A percentile compares a stretch with the other conserved stretches of the same genome.
phyloP scores from a whole-genome alignment of 441 rosid genomes.

The Syzygium malaccense region DNA sequence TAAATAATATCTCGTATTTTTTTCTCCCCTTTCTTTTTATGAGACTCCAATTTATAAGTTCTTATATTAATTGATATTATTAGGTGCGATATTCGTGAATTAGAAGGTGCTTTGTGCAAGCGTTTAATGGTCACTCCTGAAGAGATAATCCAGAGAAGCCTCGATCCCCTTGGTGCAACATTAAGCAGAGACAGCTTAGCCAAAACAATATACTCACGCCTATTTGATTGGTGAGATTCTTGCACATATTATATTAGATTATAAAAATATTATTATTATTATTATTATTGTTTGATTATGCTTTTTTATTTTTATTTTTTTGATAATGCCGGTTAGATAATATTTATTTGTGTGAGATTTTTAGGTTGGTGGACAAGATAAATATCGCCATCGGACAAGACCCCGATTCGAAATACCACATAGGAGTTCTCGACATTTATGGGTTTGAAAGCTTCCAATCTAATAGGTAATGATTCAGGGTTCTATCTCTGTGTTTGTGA shows the following conservation, averaged over 20 bases:
- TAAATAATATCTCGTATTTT: background rate
- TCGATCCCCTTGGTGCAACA: constrained; percentile 68
- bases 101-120: constrained; percentile 76
- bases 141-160: constrained; percentile 81
- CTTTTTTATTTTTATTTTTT: background rate
- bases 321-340: background rate
- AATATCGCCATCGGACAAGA: constrained; percentile 91
- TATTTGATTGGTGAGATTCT: constrained; percentile 71
- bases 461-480: constrained; percentile 56
- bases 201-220: constrained; percentile 77
- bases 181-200: constrained; percentile 90
- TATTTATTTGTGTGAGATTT: background rate
- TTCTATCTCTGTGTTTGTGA: too few relatives aligned
- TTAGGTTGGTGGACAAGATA: constrained; percentile 90
- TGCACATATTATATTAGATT: background rate
- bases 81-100: constrained; percentile 67
- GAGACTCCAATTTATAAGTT: background rate
- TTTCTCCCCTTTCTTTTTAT: background rate
- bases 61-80: background rate
- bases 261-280: background rate
- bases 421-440: constrained; percentile 95
- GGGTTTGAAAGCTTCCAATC: constrained; percentile 88
- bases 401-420: constrained; percentile 55
- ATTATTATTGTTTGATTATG: background rate
- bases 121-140: constrained; percentile 87